Evolutionary conservation across 352 stramenopile genomes (phyloP).

Genomic region (Phytopythium helicoides): DNA sequence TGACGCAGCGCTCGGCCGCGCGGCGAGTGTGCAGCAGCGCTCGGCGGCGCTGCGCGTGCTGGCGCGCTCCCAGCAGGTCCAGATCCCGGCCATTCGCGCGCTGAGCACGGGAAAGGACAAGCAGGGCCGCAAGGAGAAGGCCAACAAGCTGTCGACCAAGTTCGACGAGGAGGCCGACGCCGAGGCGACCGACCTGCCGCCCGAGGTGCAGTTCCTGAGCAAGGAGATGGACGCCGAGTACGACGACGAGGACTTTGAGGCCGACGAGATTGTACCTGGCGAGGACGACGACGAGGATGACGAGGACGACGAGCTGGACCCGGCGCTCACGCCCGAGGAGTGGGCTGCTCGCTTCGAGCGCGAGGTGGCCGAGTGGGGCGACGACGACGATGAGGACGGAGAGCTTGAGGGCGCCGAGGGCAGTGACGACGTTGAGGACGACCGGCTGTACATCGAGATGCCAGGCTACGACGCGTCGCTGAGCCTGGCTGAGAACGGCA

Average conservation of each 20-base stretch:
- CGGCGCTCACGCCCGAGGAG: slow-evolving; percentile 42
- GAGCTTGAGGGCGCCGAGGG: slow-evolving; percentile 4
- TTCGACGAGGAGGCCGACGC: slow-evolving; percentile 55
- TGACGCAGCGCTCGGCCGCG: slow-evolving; percentile 14
- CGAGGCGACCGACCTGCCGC: slow-evolving; percentile 41
- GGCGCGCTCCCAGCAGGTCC: not conserved
- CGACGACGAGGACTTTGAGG: slow-evolving; percentile 25
- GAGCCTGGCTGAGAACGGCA: slow-evolving; percentile 49
- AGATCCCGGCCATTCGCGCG: slow-evolving; percentile 14
- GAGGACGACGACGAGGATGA: slow-evolving; percentile 29
- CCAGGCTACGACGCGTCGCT: slow-evolving; percentile 62
- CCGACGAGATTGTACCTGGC: slow-evolving; percentile 27
- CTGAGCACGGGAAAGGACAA: slow-evolving; percentile 37
- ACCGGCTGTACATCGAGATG: slow-evolving; percentile 77
- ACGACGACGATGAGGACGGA: slow-evolving; percentile 26
- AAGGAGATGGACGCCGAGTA: slow-evolving; percentile 38
- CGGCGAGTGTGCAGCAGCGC: slow-evolving; percentile 14
- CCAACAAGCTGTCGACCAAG: slow-evolving; percentile 57
- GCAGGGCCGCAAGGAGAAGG: slow-evolving; percentile 39
- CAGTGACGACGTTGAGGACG: slow-evolving; percentile 40
- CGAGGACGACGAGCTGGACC: slow-evolving; percentile 31
- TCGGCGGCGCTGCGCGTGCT: slow-evolving; percentile 4
- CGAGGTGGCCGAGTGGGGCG: slow-evolving; percentile 54
- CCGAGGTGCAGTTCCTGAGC: slow-evolving; percentile 65
- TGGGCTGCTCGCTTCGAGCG: slow-evolving; percentile 70